Evolutionary conservation across 805 yeast species (phyloP).

Genomic region (Myxozyma geophila): DNA sequence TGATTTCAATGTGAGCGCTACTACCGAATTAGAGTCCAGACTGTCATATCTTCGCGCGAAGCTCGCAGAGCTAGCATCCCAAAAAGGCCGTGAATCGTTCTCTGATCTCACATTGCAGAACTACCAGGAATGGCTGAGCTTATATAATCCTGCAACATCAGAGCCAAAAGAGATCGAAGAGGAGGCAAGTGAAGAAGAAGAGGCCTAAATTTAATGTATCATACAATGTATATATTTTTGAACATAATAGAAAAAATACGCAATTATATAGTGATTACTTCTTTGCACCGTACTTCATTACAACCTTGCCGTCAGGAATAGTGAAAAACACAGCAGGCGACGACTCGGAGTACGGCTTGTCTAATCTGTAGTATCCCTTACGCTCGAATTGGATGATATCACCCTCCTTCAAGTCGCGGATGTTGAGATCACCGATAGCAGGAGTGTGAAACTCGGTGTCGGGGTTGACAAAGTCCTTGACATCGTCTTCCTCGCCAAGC

Average conservation of each 20-base stretch:
- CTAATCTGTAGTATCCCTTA: conserved; percentile 93
- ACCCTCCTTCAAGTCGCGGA: conserved; percentile 76
- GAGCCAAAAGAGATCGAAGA: conserved; percentile 2
- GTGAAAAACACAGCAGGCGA: conserved; percentile 80
- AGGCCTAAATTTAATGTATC: conserved; percentile 7
- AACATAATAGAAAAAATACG: neutral
- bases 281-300: conserved; percentile 75
- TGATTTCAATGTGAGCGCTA: neutral
- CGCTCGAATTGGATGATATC: conserved; percentile 94
- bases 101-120: conserved; percentile 10
- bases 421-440: conserved; percentile 81
- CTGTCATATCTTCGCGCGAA: neutral
- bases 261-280: conserved; percentile 42
- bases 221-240: conserved; percentile 14
- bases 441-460: conserved; percentile 79
- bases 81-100: conserved; percentile 3
- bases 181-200: neutral
- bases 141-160: neutral
- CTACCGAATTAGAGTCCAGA: neutral
- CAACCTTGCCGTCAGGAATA: conserved; percentile 93
- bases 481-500: conserved; percentile 90
- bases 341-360: conserved; percentile 57
- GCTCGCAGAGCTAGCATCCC: conserved; percentile 4
- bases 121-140: conserved; percentile 2
- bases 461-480: conserved; percentile 88